Evolutionary conservation across 2,329 filamentous ascomycete genomes (phyloP).

Genomic region (Penicillium freii): DNA sequence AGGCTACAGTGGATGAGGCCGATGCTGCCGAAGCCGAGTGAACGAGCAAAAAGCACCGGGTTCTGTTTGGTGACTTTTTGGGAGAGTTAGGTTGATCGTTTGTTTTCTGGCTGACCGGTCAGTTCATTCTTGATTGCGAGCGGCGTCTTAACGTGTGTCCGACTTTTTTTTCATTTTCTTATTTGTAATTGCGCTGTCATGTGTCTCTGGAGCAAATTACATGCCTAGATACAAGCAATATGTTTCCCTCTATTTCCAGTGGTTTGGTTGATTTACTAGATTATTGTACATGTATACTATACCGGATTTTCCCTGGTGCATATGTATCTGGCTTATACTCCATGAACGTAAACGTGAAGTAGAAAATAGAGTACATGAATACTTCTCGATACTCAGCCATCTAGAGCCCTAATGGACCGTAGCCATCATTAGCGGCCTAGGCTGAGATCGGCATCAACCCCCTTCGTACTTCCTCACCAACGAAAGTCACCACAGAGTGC

Average conservation of each 20-base stretch:
- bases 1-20: constrained; percentile 10
- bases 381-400: too few relatives aligned
- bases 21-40: constrained; percentile 24
- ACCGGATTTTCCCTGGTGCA: not conserved
- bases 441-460: too few relatives aligned
- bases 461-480: too few relatives aligned
- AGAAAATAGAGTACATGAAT: too few relatives aligned
- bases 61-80: constrained; percentile 13
- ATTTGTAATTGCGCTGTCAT: constrained; percentile 22
- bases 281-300: constrained; percentile 3
- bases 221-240: constrained; percentile 23
- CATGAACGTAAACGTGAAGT: not conserved
- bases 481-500: too few relatives aligned
- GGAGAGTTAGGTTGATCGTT: constrained; percentile 25
- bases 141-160: constrained; percentile 32
- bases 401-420: too few relatives aligned
- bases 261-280: constrained; percentile 1
- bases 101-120: constrained; percentile 21
- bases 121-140: constrained; percentile 26
- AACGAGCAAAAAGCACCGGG: constrained; percentile 15
- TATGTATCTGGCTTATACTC: not conserved
- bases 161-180: constrained; percentile 16
- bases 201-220: constrained; percentile 16
- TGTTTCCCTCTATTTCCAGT: constrained; percentile 7
- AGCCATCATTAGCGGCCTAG: too few relatives aligned